phyloP scores from a whole-genome alignment of 352 stramenopile species.

The Albugo laibachii region DNA sequence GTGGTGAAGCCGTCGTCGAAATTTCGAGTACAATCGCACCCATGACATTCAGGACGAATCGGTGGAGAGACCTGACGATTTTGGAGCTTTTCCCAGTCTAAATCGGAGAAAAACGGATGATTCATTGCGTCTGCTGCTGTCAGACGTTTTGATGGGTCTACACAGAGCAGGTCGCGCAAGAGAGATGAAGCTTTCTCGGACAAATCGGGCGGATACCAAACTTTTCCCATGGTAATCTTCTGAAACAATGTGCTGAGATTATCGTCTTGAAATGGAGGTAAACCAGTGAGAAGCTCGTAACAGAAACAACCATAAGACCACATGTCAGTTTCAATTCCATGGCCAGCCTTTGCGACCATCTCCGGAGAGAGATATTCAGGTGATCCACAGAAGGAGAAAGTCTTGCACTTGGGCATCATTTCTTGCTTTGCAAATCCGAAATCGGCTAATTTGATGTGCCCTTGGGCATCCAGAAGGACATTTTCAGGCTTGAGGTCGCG shows the following conservation, averaged over 20 bases:
- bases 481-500: constrained; percentile 67
- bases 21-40: constrained; percentile 51
- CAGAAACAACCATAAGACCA: constrained; percentile 77
- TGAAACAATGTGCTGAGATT: constrained; percentile 42
- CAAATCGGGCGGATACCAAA: constrained; percentile 52
- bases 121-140: constrained; percentile 44
- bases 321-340: constrained; percentile 65
- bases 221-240: constrained; percentile 27
- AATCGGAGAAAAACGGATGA: constrained; percentile 46
- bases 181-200: constrained; percentile 20
- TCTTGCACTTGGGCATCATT: constrained; percentile 28
- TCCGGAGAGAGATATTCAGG: constrained; percentile 74
- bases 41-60: constrained; percentile 31
- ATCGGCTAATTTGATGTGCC: constrained; percentile 64
- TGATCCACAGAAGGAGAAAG: constrained; percentile 68
- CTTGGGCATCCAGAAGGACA: constrained; percentile 46
- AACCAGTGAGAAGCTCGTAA: constrained; percentile 56
- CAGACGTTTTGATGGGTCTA: constrained; percentile 22
- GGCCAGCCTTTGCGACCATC: constrained; percentile 53
- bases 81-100: constrained; percentile 48
- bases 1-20: constrained; percentile 75
- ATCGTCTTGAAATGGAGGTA: constrained; percentile 44
- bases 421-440: constrained; percentile 69
- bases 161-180: constrained; percentile 26
- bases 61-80: constrained; percentile 38